Evolutionary conservation across 202 grass and related monocot genomes (phyloP).

Genomic region (Setaria italica): DNA sequence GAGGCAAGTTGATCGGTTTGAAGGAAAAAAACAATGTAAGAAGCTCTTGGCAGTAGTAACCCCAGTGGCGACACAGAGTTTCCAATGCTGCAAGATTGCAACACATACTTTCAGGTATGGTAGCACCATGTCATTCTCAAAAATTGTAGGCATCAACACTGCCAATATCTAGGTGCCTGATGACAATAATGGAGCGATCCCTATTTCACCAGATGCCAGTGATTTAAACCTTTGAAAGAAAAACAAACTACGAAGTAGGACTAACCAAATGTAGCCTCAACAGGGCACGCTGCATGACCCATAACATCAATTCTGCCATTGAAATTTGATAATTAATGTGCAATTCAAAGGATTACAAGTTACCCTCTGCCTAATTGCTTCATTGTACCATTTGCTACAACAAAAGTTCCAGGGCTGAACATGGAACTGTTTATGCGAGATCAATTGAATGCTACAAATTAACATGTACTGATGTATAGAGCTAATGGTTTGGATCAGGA

Average conservation of each 20-base stretch:
- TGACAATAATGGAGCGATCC: not conserved
- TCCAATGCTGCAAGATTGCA: not conserved
- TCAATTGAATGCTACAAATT: conserved; percentile 31
- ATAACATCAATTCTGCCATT: not conserved
- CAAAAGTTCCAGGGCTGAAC: not conserved
- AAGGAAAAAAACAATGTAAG: not conserved
- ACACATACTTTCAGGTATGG: not conserved
- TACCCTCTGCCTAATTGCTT: conserved; percentile 21
- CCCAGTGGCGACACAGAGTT: not conserved
- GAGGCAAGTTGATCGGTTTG: not conserved
- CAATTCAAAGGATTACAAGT: conserved; percentile 16
- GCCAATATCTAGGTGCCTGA: not conserved
- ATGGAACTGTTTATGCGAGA: not conserved
- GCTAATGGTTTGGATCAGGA: conserved; percentile 21
- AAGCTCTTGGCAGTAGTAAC: not conserved
- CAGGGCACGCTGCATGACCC: not conserved
- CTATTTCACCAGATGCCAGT: not conserved
- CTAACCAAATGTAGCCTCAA: not conserved
- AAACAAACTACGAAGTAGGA: not conserved
- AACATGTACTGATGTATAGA: conserved; percentile 49
- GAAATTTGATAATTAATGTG: not conserved
- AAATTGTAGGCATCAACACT: not conserved
- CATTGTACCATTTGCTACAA: conserved; percentile 11
- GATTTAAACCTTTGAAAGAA: not conserved
- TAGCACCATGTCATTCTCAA: not conserved